These are phyloP conservation scores for Huntiella savannae DNA, from an alignment of 2,329 filamentous ascomycete species.

Conservation along the genomic window DNA sequence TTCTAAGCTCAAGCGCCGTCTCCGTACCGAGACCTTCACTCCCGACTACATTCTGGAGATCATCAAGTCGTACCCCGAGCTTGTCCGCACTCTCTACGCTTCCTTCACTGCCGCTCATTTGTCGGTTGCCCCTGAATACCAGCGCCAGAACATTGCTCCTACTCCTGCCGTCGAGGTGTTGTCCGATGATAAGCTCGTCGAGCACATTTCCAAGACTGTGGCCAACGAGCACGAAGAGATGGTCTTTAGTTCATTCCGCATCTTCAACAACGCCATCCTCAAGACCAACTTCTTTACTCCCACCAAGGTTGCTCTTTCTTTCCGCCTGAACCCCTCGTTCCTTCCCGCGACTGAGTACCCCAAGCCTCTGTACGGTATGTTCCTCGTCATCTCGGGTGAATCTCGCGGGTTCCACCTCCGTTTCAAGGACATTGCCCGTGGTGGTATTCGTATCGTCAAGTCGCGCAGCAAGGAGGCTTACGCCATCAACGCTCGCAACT, in stretches of 20 bases:
- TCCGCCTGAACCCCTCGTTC: constrained; percentile 79
- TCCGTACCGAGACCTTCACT: constrained; percentile 93
- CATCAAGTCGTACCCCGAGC: constrained; percentile 71
- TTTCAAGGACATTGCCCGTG: constrained; percentile 91
- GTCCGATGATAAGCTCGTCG: constrained; percentile 53
- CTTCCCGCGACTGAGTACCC: constrained; percentile 84
- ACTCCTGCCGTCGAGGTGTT: constrained; percentile 48
- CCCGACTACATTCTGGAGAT: constrained; percentile 97
- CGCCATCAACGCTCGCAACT: constrained; percentile 81
- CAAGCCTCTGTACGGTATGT: constrained; percentile 91
- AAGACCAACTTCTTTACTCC: constrained; percentile 98
- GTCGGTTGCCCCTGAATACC: constrained; percentile 30
- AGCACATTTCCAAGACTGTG: constrained; percentile 57
- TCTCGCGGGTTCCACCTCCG: constrained; percentile 93
- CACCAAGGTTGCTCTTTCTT: constrained; percentile 93
- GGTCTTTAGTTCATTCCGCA: constrained; percentile 91
- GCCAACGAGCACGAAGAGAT: constrained; percentile 91
- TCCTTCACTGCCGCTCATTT: constrained; percentile 80
- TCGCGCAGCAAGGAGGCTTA: constrained; percentile 92
- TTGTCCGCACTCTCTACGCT: constrained; percentile 76
- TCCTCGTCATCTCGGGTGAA: constrained; percentile 91
- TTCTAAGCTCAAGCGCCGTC: constrained; percentile 82
- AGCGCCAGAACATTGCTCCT: constrained; percentile 29
- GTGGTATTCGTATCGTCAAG: constrained; percentile 96
- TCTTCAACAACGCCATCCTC: constrained; percentile 82